Percentiles rank a stretch among this genome's conserved stretches.
These are phyloP conservation scores for Colletotrichum tanaceti DNA, from an alignment of 2,329 filamentous ascomycete species.

Conservation along the genomic window DNA sequence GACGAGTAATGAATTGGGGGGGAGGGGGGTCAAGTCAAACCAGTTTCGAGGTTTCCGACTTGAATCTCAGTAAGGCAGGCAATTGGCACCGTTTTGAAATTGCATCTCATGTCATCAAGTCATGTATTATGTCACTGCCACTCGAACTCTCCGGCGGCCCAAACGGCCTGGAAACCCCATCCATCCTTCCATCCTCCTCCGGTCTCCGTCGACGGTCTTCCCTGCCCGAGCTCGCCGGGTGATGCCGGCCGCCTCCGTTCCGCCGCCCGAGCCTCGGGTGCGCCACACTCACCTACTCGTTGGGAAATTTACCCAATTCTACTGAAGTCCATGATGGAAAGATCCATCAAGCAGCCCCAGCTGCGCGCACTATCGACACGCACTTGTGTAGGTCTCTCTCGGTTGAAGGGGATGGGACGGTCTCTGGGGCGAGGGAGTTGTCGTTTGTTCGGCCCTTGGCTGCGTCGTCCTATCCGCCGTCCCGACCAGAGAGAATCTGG, in stretches of 20 bases:
- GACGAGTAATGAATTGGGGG: not conserved
- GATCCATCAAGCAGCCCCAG: not conserved
- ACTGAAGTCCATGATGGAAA: not conserved
- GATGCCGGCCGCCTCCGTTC: not conserved
- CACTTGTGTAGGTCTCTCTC: not conserved
- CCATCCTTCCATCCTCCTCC: not conserved
- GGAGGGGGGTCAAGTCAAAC: not conserved
- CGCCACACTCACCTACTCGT: not conserved
- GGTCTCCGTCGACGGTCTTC: not conserved
- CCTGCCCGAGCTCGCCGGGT: conserved; percentile 8
- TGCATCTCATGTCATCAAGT: not conserved
- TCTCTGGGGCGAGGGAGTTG: not conserved
- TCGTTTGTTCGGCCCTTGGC: not conserved
- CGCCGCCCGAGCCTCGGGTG: not conserved
- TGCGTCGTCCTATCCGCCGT: conserved; percentile 4
- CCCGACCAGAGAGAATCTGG: not conserved
- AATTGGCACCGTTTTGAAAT: not conserved
- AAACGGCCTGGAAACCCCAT: conserved; percentile 6
- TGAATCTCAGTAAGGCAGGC: not conserved
- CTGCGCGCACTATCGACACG: not conserved
- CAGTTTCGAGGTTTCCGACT: not conserved
- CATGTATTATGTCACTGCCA: not conserved
- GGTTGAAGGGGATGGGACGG: too few relatives aligned
- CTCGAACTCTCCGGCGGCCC: not conserved
- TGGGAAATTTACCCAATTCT: not conserved